These are phyloP conservation scores for Tubosaeta sp. DNA, from an alignment of 768 basidiomycete genomes.

Conservation along the genomic window DNA sequence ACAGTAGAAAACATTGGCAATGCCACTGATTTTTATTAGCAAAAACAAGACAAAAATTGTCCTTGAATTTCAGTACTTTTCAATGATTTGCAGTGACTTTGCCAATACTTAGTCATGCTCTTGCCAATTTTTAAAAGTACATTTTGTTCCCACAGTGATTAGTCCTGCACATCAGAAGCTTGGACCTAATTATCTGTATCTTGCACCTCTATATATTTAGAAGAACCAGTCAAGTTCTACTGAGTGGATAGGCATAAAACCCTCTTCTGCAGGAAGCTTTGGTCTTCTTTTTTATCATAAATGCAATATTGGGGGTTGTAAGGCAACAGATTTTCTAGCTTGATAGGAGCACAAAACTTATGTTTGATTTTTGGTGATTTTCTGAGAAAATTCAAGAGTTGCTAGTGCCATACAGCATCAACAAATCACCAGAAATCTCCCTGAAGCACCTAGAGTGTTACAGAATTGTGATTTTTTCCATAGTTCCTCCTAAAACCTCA, in stretches of 20 bases:
- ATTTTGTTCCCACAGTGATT: not conserved
- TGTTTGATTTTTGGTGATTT: slow-evolving; percentile 82
- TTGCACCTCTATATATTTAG: slow-evolving; percentile 81
- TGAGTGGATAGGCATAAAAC: slow-evolving; percentile 94
- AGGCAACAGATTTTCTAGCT: slow-evolving; percentile 92
- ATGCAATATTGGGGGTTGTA: slow-evolving; percentile 95
- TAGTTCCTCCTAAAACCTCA: too few species aligned
- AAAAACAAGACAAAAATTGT: too few species aligned
- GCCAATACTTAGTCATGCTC: too few species aligned
- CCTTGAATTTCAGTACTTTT: too few species aligned
- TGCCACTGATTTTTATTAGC: too few species aligned
- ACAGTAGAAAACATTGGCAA: too few species aligned
- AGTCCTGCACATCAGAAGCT: not conserved
- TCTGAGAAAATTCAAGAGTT: slow-evolving; percentile 37
- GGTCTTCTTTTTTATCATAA: slow-evolving; percentile 91
- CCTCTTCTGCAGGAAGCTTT: slow-evolving; percentile 92
- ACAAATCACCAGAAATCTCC: too few species aligned
- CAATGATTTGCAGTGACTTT: too few species aligned
- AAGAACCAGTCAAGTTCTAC: slow-evolving; percentile 83
- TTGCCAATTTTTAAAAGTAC: too few species aligned
- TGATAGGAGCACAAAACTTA: slow-evolving; percentile 86
- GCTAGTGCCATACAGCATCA: not conserved
- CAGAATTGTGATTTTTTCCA: too few species aligned
- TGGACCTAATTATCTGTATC: slow-evolving; percentile 62
- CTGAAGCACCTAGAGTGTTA: too few species aligned